Base-by-base conservation (phyloP, 805 yeast species). In the Cyberlindnera japonica region DNA sequence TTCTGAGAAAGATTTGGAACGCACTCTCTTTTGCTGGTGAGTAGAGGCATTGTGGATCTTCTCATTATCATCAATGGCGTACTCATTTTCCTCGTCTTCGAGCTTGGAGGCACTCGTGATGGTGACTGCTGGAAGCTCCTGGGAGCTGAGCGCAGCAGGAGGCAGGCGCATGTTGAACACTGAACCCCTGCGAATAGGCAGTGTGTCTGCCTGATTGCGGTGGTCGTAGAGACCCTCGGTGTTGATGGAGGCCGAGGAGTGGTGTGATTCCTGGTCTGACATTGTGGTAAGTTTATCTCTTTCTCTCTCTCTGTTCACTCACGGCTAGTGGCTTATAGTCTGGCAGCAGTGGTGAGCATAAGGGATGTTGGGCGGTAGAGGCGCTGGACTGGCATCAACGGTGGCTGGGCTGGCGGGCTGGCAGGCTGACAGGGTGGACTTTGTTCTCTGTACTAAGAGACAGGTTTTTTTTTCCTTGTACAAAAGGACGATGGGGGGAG, bases 221-320 rank as follows among this genome's bases (percentile, higher is more conserved):
- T 73, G 78, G 51, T 73, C 78, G 45, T 71, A 61, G 25, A 73
- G 55, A 38, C 61, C 71, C 23, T 64, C 68, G 2, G 71, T 66
- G 36, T 59, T 63, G 59, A 66, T 58, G 12, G 71, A 65, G 32
- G 34, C 31, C 13, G 30, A 26, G 8, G 56, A 50, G 35, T 46
- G 56, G 27, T 36, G 41, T 37, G 58, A 53, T 35, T 56, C 61
- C 40, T 47, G 53, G 44, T 56, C 61, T 19, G 61, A 56, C 61
- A 56, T 56, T 17, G 23, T 31, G n/a, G n/a, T n/a, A n/a, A n/a
- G 27, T 36, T 40, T 37, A 57, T 51, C 37, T 56, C 61, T 40
- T 47, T 53, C 43, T 56, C 61, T 19, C 59, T 55, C 61, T 55
- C 54, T 17, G 23, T 31, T 29, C 20, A 21, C 18, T 21, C 37